Evolutionary conservation across 345 rosid species (phyloP), one percentile per base, ranked within the genome.

Genomic region (Corchorus olitorius): DNA sequence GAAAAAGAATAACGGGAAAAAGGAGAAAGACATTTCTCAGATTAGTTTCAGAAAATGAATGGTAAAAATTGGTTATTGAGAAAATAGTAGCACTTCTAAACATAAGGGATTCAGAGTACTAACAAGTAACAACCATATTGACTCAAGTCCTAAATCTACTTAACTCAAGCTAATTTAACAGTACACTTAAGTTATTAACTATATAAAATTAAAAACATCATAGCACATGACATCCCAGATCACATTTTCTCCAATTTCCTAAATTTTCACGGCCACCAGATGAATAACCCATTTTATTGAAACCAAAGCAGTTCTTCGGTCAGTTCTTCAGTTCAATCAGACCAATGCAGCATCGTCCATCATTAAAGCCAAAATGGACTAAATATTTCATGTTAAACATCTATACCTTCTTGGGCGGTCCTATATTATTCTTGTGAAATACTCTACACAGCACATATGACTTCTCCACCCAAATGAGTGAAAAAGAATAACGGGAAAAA

Each of bases 381-480:
- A 19, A 41, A 12, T 13, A 72, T 13, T 41, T 58, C 37, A 39
- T 20, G 10, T 22, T 33, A 10, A 19, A n/a, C 33, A 6, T 59
- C 2, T 58, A 41, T 58, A 41, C 39, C 6, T 27, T 27, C 27
- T 84, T 91, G 33, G 98, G 99, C 48, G 99, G 97, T 72, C 99
- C 99, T 72, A 93, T 89, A 78, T 90, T 89, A 75, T 88, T 88
- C 93, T 95, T 95, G 81, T 87, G 94, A 74, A 95, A 95, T 70
- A 94, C 88, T 86, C 95, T 89, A 82, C 98, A 94, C 22, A 94
- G 86, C 45, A 94, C 99, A 79, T 89, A 95, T 0, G 87, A 96
- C 82, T 85, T 77, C 85, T 78, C 80, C 83, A 77, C 39, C 74
- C 72, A 86, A 72, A 81, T 54, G 69, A 76, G 43, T 55, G 56